phyloP scores from a whole-genome alignment of 345 rosid genomes.

The Passiflora organensis region DNA sequence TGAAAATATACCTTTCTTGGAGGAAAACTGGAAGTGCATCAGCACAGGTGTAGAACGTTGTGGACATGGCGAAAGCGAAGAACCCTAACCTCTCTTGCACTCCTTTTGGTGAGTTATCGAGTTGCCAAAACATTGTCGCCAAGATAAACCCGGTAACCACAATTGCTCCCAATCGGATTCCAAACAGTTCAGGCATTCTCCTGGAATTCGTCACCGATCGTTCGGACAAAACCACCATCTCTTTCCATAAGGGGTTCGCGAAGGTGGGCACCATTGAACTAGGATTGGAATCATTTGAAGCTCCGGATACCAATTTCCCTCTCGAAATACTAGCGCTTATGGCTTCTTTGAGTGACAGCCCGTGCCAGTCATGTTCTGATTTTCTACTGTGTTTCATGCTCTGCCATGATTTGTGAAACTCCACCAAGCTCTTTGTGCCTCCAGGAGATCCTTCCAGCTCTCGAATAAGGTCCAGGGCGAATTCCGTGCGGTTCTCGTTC shows the following conservation, averaged over 20 bases:
- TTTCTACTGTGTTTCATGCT: constrained; percentile 42
- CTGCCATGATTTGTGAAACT: constrained; percentile 78
- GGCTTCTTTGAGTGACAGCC: constrained; percentile 79
- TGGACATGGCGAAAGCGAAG: constrained; percentile 96
- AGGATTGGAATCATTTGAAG: constrained; percentile 26
- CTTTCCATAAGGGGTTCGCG: constrained; percentile 80
- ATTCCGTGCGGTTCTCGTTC: constrained; percentile 80
- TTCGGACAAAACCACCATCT: constrained; percentile 64
- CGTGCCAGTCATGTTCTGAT: constrained; percentile 29
- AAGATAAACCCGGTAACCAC: constrained; percentile 82
- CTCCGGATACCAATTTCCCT: constrained; percentile 83
- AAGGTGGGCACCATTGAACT: constrained; percentile 68
- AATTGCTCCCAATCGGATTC: constrained; percentile 67
- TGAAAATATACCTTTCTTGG: constrained; percentile 92
- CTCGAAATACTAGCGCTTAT: constrained; percentile 80
- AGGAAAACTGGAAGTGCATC: constrained; percentile 91
- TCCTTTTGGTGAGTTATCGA: constrained; percentile 84
- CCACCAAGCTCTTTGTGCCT: constrained; percentile 70
- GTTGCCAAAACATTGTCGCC: constrained; percentile 84
- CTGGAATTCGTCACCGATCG: constrained; percentile 61
- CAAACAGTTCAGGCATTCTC: constrained; percentile 76
- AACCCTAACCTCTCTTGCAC: constrained; percentile 82
- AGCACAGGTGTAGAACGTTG: constrained; percentile 94
- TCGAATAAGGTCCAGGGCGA: constrained; percentile 71
- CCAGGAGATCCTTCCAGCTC: constrained; percentile 87